Evolutionary conservation across 768 basidiomycete species (phyloP).

Genomic region (Suillus weaverae): DNA sequence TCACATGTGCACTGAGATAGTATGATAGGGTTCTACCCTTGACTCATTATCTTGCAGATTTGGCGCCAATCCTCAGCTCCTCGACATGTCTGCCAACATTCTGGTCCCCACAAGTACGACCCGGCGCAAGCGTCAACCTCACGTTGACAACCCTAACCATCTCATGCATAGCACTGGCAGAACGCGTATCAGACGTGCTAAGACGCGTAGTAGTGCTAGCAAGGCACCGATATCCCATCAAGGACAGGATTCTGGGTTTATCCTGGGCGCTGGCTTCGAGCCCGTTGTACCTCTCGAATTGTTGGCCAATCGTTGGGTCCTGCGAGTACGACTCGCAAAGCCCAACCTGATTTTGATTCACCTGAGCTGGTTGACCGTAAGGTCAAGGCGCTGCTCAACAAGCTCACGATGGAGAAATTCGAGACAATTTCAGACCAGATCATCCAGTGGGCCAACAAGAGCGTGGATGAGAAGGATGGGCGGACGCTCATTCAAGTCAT

Average conservation of each 20-base stretch:
- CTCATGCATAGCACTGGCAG: conserved; percentile 51
- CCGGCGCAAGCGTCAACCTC: neutral
- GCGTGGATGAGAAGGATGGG: conserved; percentile 88
- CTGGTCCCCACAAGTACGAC: neutral
- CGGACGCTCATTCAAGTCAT: conserved; percentile 95
- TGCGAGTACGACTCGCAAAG: conserved; percentile 42
- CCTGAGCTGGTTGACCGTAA: conserved; percentile 90
- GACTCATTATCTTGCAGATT: conserved; percentile 24
- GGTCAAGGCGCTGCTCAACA: conserved; percentile 89
- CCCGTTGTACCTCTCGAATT: conserved; percentile 57
- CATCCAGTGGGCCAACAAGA: conserved; percentile 92
- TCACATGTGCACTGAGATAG: conserved; percentile 5
- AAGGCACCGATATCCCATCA: conserved; percentile 40
- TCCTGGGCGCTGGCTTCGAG: conserved; percentile 45
- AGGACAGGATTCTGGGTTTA: conserved; percentile 36
- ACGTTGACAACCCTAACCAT: conserved; percentile 33
- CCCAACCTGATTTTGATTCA: conserved; percentile 56
- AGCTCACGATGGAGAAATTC: conserved; percentile 95
- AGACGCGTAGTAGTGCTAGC: conserved; percentile 59
- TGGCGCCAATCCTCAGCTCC: conserved; percentile 44
- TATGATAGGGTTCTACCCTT: conserved; percentile 37
- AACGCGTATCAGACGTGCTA: conserved; percentile 81
- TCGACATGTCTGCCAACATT: neutral
- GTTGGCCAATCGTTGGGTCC: conserved; percentile 83
- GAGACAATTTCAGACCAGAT: conserved; percentile 95